phyloP scores from a whole-genome alignment of 257 asterid species.

The Capsicum pubescens region DNA sequence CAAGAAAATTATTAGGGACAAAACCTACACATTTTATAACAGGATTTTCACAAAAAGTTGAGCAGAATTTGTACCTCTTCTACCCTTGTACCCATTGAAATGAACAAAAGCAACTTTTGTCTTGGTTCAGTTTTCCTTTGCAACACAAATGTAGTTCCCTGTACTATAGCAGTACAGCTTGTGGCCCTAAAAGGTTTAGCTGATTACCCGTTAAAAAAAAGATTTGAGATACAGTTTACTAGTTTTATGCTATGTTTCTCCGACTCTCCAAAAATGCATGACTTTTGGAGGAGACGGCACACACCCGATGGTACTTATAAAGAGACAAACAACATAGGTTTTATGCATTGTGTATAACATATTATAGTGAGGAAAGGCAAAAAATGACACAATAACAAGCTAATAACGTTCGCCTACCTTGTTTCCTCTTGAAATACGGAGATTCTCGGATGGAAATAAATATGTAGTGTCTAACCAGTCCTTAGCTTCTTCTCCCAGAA shows the following conservation, averaged over 20 bases:
- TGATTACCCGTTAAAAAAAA: slow-evolving; percentile 19
- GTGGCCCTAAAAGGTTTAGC: slow-evolving; percentile 1
- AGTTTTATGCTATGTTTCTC: neutral
- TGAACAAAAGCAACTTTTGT: slow-evolving; percentile 70
- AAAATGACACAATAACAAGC: neutral
- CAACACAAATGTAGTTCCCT: slow-evolving; percentile 98
- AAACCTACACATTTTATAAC: neutral
- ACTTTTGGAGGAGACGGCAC: neutral
- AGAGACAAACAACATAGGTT: neutral
- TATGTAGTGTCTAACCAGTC: slow-evolving; percentile 97
- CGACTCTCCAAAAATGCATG: neutral
- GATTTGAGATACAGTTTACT: neutral
- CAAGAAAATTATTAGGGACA: neutral
- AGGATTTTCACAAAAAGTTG: neutral
- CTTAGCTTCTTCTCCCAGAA: slow-evolving; percentile 96
- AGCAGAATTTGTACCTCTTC: slow-evolving; percentile 54
- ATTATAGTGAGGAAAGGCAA: neutral
- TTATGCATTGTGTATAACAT: neutral
- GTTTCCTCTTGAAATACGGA: slow-evolving; percentile 91
- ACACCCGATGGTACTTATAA: neutral
- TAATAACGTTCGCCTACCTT: slow-evolving; percentile 56
- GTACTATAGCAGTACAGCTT: slow-evolving; percentile 62
- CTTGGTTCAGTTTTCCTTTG: slow-evolving; percentile 83
- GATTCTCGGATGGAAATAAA: slow-evolving; percentile 82
- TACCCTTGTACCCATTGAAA: slow-evolving; percentile 61